A percentile compares a stretch with the other conserved stretches of the same genome.
phyloP scores from a whole-genome alignment of 2,329 filamentous ascomycete genomes.

The Pleurostoma richardsiae region DNA sequence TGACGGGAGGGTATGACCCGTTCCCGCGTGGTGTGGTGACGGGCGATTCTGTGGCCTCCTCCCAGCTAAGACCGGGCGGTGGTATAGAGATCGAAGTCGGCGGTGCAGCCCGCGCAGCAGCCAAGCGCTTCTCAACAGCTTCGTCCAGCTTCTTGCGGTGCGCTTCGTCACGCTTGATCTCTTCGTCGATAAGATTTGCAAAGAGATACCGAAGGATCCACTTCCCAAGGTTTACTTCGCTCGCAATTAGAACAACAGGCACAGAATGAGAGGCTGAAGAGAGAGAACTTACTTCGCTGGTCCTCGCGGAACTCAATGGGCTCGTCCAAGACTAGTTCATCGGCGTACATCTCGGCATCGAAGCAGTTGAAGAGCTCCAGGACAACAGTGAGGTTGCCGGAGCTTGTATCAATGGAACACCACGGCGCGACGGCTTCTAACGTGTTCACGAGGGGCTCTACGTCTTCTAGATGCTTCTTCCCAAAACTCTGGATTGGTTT shows the following conservation, averaged over 20 bases:
- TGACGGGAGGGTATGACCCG: constrained; percentile 57
- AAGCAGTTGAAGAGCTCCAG: constrained; percentile 95
- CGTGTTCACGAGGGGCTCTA: constrained; percentile 81
- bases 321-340: constrained; percentile 73
- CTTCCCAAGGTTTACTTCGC: constrained; percentile 87
- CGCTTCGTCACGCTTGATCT: constrained; percentile 74
- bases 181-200: constrained; percentile 81
- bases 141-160: constrained; percentile 67
- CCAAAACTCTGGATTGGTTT: constrained; percentile 87
- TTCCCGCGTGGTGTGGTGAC: constrained; percentile 61
- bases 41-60: constrained; percentile 32
- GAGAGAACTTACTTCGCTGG: constrained; percentile 68
- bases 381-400: constrained; percentile 84
- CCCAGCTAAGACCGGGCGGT: constrained; percentile 26
- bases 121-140: constrained; percentile 52
- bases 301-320: constrained; percentile 83
- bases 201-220: constrained; percentile 95
- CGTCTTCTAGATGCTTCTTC: constrained; percentile 89
- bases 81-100: constrained; percentile 53
- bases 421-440: constrained; percentile 87
- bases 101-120: constrained; percentile 49
- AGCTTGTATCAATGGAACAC: constrained; percentile 93
- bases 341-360: constrained; percentile 94
- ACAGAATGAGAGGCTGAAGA: constrained; percentile 13
- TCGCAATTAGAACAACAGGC: constrained; percentile 10